Conservation (phyloP, 2,329 filamentous ascomycete species). For the Clonostachys byssicola region DNA sequence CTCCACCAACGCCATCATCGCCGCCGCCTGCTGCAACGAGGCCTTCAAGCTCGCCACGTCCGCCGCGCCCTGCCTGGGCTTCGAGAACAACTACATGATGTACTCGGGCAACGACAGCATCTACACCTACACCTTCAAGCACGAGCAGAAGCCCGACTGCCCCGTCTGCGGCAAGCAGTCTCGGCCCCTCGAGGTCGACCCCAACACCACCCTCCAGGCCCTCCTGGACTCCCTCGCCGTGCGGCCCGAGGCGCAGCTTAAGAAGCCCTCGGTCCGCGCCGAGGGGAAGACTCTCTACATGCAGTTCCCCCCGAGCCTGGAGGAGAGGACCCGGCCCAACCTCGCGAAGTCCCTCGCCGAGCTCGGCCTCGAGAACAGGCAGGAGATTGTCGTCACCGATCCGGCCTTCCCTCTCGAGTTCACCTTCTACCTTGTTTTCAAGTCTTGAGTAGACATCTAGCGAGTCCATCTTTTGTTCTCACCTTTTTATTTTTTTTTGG, state of each 20-base stretch:
- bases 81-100: slow-evolving; percentile 95
- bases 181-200: slow-evolving; percentile 68
- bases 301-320: slow-evolving; percentile 75
- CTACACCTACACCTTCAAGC: slow-evolving; percentile 96
- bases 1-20: slow-evolving; percentile 95
- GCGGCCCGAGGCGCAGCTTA: slow-evolving; percentile 85
- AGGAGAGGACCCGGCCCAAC: slow-evolving; percentile 81
- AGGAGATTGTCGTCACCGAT: slow-evolving; percentile 90
- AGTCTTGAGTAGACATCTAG: slow-evolving; percentile 7
- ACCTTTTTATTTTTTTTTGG: too few relatives aligned
- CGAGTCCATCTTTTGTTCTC: too few relatives aligned
- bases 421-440: slow-evolving; percentile 49
- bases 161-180: slow-evolving; percentile 87
- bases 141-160: slow-evolving; percentile 91
- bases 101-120: slow-evolving; percentile 94
- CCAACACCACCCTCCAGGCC: slow-evolving; percentile 70
- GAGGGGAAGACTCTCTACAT: slow-evolving; percentile 87
- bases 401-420: slow-evolving; percentile 78
- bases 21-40: slow-evolving; percentile 93
- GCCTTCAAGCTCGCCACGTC: slow-evolving; percentile 89
- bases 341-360: slow-evolving; percentile 73
- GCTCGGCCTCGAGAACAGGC: slow-evolving; percentile 67
- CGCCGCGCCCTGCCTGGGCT: slow-evolving; percentile 74
- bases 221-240: slow-evolving; percentile 81
- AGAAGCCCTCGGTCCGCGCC: slow-evolving; percentile 80